These are phyloP conservation scores for Auricularia sp. DNA, from an alignment of 768 basidiomycete species.

Conservation along the genomic window DNA sequence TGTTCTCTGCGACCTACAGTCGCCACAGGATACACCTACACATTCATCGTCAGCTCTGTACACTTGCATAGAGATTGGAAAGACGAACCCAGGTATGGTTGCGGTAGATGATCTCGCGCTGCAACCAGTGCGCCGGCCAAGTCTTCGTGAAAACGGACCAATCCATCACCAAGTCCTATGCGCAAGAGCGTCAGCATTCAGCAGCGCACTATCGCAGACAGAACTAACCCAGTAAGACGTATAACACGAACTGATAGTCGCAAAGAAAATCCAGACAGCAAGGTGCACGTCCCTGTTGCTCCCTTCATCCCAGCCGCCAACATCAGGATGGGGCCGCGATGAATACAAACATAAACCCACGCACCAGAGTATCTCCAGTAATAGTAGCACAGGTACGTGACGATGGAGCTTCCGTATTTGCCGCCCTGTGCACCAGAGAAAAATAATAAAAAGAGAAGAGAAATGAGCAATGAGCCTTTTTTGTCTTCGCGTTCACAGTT, in stretches of 20 bases:
- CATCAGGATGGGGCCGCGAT: neutral
- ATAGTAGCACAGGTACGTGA: conserved; percentile 58
- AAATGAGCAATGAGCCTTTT: too few species aligned
- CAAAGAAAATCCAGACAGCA: conserved; percentile 58
- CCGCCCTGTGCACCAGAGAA: conserved; percentile 47
- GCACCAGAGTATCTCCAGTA: conserved; percentile 64
- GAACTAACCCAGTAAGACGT: conserved; percentile 63
- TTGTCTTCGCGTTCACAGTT: too few species aligned
- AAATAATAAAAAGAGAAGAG: too few species aligned
- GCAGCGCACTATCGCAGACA: neutral
- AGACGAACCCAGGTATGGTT: conserved; percentile 44
- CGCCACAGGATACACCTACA: conserved; percentile 66
- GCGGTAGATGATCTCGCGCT: conserved; percentile 65
- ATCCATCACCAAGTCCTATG: conserved; percentile 78
- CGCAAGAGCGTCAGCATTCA: neutral
- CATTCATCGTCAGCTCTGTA: neutral
- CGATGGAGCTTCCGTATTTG: conserved; percentile 65
- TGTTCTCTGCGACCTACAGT: conserved; percentile 36
- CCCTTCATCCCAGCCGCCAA: conserved; percentile 16
- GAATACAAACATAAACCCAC: neutral
- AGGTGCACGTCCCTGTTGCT: conserved; percentile 39
- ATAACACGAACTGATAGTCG: conserved; percentile 56
- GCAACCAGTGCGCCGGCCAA: conserved; percentile 48
- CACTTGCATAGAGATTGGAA: neutral
- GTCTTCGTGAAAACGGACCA: conserved; percentile 72